Conservation (phyloP, 306 rosid genomes). For the Neltuma alba region DNA sequence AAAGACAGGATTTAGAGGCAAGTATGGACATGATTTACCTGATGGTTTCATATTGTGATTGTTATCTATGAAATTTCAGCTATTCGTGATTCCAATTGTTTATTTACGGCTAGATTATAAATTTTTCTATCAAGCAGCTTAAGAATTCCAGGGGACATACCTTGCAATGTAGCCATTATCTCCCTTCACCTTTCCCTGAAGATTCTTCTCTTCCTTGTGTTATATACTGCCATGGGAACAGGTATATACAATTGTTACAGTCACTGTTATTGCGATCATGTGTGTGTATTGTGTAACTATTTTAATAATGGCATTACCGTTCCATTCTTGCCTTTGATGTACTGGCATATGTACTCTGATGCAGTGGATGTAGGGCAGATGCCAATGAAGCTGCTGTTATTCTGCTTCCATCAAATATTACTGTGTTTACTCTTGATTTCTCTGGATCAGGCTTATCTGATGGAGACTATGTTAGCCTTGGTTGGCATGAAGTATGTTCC, state of each 20-base stretch:
- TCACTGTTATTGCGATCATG: constrained; percentile 5
- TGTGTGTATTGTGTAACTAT: not conserved
- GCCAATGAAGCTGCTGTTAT: constrained; percentile 94
- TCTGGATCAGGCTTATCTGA: constrained; percentile 97
- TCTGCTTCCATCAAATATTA: constrained; percentile 94
- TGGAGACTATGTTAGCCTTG: constrained; percentile 97
- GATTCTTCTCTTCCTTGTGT: constrained; percentile 91
- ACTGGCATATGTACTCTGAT: constrained; percentile 42
- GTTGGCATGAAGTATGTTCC: constrained; percentile 94
- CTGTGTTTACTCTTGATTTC: constrained; percentile 97
- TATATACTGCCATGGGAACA: constrained; percentile 96
- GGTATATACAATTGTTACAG: constrained; percentile 49
- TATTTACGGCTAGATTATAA: constrained; percentile 36
- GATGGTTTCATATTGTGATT: constrained; percentile 27
- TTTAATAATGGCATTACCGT: constrained; percentile 18
- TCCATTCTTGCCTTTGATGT: constrained; percentile 19
- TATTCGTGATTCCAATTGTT: constrained; percentile 29
- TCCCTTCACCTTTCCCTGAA: constrained; percentile 79
- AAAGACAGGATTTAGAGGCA: constrained; percentile 98
- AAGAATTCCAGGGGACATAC: constrained; percentile 76
- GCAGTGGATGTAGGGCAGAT: constrained; percentile 99
- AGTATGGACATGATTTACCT: constrained; percentile 66
- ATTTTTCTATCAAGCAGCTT: constrained; percentile 66
- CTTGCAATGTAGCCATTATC: constrained; percentile 89
- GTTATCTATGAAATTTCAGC: constrained; percentile 20